phyloP scores from a whole-genome alignment of 1,284 basidiomycete species.

The Rhizoctonia solani region DNA sequence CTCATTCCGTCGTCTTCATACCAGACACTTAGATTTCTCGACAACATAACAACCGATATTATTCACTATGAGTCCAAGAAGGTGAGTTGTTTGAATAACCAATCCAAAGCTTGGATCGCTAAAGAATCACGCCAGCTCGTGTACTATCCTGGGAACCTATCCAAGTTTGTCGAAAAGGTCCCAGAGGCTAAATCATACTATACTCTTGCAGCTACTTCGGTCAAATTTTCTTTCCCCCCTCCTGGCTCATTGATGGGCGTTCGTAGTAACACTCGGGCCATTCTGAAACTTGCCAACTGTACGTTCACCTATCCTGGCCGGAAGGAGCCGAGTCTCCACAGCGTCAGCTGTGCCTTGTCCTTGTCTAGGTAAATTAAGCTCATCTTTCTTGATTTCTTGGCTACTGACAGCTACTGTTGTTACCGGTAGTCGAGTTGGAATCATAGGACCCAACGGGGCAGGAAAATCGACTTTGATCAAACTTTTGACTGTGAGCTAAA shows the following conservation, averaged over 20 bases:
- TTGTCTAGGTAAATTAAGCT: slow-evolving; percentile 73
- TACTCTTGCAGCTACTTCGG: slow-evolving; percentile 90
- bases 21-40: slow-evolving; percentile 71
- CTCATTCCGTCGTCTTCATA: neutral
- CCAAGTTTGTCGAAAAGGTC: slow-evolving; percentile 87
- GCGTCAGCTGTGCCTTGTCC: slow-evolving; percentile 91
- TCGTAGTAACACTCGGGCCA: slow-evolving; percentile 93
- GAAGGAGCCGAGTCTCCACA: slow-evolving; percentile 77
- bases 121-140: slow-evolving; percentile 62
- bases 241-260: slow-evolving; percentile 98
- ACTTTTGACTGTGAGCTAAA: slow-evolving; percentile 73
- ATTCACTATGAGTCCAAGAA: slow-evolving; percentile 98
- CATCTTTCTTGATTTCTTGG: neutral
- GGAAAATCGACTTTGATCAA: slow-evolving; percentile 98
- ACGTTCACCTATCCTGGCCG: slow-evolving; percentile 96
- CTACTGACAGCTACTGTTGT: slow-evolving; percentile 13
- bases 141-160: slow-evolving; percentile 95
- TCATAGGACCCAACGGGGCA: slow-evolving; percentile 90
- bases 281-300: slow-evolving; percentile 90
- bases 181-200: slow-evolving; percentile 98
- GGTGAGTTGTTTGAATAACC: slow-evolving; percentile 47
- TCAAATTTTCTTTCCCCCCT: slow-evolving; percentile 96
- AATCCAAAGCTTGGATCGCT: slow-evolving; percentile 27
- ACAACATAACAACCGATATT: slow-evolving; percentile 97
- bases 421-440: slow-evolving; percentile 73